phyloP scores from a whole-genome alignment of 306 rosid genomes.

The Astragalus glycyphyllos region DNA sequence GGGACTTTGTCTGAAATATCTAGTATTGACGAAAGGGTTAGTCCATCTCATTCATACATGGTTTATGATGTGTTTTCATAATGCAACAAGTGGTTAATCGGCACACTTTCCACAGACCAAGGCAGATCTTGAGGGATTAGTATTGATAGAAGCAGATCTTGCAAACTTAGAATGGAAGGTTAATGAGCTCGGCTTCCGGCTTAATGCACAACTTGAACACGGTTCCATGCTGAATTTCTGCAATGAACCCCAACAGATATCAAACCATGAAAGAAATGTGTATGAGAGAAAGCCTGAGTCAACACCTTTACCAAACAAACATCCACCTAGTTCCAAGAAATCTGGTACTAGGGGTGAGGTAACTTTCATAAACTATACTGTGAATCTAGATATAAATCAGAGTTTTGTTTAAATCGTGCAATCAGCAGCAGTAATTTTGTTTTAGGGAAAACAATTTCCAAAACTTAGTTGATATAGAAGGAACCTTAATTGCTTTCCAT shows the following conservation, averaged over 20 bases:
- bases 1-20: constrained; percentile 55
- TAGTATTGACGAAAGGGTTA: constrained; percentile 59
- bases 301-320: constrained; percentile 45
- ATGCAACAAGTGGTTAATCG: constrained; percentile 38
- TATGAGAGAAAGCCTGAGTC: constrained; percentile 51
- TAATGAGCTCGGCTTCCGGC: constrained; percentile 62
- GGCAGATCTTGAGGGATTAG: constrained; percentile 69
- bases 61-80: constrained; percentile 28
- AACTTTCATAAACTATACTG: constrained; percentile 43
- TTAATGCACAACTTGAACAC: constrained; percentile 56
- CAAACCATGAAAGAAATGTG: constrained; percentile 51
- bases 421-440: constrained; percentile 6
- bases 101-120: constrained; percentile 59
- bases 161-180: constrained; percentile 60
- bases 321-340: constrained; percentile 58
- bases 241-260: constrained; percentile 40
- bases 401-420: constrained; percentile 9
- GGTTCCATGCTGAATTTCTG: constrained; percentile 39
- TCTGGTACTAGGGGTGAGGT: constrained; percentile 65
- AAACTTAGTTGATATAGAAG: not conserved
- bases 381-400: constrained; percentile 10
- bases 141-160: constrained; percentile 62
- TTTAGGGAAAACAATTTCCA: not conserved
- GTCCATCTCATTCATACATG: constrained; percentile 39
- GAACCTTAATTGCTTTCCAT: constrained; percentile 21